Evolutionary conservation across 495 filamentous ascomycete species (phyloP).

Genomic region (Daldinia loculata): DNA sequence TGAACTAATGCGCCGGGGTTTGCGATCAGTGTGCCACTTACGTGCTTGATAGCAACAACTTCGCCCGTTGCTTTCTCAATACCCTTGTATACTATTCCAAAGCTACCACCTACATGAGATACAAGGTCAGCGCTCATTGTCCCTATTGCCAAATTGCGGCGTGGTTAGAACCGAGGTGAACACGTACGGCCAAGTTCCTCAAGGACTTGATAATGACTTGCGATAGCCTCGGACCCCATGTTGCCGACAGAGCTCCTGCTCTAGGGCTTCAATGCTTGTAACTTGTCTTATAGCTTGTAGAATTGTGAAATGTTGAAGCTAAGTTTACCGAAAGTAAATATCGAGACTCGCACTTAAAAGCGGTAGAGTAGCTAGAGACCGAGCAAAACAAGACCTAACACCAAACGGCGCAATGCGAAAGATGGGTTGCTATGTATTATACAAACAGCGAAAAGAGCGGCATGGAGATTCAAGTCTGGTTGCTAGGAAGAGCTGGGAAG

Average conservation of each 20-base stretch:
- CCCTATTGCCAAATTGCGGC: neutral
- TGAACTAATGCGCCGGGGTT: conserved; percentile 9
- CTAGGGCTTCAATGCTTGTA: neutral
- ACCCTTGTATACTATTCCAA: conserved; percentile 96
- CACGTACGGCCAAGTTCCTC: conserved; percentile 91
- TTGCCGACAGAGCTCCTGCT: conserved; percentile 12
- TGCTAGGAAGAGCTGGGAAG: neutral
- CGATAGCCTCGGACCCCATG: conserved; percentile 73
- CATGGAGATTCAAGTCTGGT: neutral
- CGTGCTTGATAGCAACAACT: conserved; percentile 91
- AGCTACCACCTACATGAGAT: conserved; percentile 75
- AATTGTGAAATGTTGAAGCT: neutral
- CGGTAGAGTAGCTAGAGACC: conserved; percentile 8
- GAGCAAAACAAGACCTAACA: neutral
- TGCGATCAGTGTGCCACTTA: conserved; percentile 51
- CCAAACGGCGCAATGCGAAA: conserved; percentile 5
- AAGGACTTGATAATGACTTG: conserved; percentile 84
- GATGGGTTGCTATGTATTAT: neutral
- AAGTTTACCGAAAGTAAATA: conserved; percentile 11
- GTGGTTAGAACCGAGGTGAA: conserved; percentile 8
- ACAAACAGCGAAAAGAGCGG: neutral
- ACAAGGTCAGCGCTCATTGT: conserved; percentile 24
- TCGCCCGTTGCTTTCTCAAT: conserved; percentile 86
- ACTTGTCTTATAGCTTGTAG: neutral
- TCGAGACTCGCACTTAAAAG: neutral